Evolutionary conservation across 2,329 filamentous ascomycete genomes (phyloP), one percentile per base, ranked within the genome.

Genomic region (Alternaria alternata): DNA sequence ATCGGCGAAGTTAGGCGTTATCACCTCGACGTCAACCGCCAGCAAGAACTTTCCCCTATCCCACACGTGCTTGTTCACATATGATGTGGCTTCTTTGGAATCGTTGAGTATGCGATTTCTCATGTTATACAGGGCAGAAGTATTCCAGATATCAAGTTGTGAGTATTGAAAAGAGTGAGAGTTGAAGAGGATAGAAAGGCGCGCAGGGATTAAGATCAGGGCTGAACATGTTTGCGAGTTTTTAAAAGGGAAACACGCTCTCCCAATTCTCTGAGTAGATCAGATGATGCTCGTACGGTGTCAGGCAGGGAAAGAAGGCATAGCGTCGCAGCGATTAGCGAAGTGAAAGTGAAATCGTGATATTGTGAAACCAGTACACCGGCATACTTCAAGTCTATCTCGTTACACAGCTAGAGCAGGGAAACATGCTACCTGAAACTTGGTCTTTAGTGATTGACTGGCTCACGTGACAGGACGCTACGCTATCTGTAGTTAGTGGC

Each of bases 41-140:
- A 18, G 39, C 9, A 41, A 12, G 18, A 41, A 18, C 18, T 22
- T 41, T 22, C 2, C 12, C 20, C 0, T 4, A 22, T 9, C 8
- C 14, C 0, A 2, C 12, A 22, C 18, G 4, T 0, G 9, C 2
- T 5, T 22, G 1, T 22, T 41, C 8, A 0, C n/a, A 22, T 41
- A 0, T 4, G 4, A 12, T 12, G 9, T 11, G 18, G 8, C 8
- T 22, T 22, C n/a, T 1, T 22, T 22, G 11, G 11, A 18, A 9
- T 6, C 0, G 9, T 12, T 14, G 39, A 22, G 4, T 0, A 12
- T 22, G 4, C 9, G 8, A 14, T 12, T 41, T 2, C 18, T 12
- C 39, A 22, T 12, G 11, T 14, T 41, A 11, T 5, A 14, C 4
- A 12, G 20, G 9, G 1, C 9, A 22, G 18, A 41, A 41, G 38